Conservation (phyloP, 148 eudicot genomes). For the Nepenthes gracilis region DNA sequence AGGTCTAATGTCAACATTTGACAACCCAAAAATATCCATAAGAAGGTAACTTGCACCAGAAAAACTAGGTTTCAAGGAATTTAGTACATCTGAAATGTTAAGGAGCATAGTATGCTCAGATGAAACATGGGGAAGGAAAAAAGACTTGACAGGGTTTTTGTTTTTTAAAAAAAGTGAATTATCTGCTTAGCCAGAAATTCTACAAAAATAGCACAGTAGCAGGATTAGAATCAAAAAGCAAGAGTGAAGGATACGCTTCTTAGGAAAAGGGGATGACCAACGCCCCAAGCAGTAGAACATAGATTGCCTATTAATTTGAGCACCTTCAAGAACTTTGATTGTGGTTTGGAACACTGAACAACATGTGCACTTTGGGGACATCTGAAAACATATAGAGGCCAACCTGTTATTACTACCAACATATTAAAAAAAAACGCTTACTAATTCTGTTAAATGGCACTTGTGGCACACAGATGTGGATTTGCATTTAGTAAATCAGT, state of each 20-base stretch:
- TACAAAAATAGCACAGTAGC: too few species aligned
- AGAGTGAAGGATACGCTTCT: constrained; percentile 58
- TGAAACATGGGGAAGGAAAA: background rate
- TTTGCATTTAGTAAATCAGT: too few species aligned
- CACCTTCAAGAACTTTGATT: constrained; percentile 24
- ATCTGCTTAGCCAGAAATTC: too few species aligned
- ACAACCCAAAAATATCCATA: constrained; percentile 46
- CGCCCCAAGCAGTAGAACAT: constrained; percentile 40
- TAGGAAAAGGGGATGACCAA: constrained; percentile 39
- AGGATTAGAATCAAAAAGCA: background rate
- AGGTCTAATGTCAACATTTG: constrained; percentile 13
- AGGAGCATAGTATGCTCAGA: constrained; percentile 1
- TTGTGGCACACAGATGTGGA: too few species aligned
- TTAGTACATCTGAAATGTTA: constrained; percentile 39
- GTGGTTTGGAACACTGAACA: constrained; percentile 46
- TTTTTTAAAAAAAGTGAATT: background rate
- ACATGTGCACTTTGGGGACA: constrained; percentile 37
- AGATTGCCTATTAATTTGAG: constrained; percentile 38
- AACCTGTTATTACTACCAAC: constrained; percentile 1
- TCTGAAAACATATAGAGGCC: constrained; percentile 20
- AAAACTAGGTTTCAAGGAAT: constrained; percentile 37
- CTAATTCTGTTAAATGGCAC: too few species aligned
- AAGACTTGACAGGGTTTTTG: background rate
- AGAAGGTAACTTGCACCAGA: constrained; percentile 36
- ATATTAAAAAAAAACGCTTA: background rate